Base-by-base conservation (phyloP, 2,329 filamentous ascomycete genomes). In the Diaporthe sp. region DNA sequence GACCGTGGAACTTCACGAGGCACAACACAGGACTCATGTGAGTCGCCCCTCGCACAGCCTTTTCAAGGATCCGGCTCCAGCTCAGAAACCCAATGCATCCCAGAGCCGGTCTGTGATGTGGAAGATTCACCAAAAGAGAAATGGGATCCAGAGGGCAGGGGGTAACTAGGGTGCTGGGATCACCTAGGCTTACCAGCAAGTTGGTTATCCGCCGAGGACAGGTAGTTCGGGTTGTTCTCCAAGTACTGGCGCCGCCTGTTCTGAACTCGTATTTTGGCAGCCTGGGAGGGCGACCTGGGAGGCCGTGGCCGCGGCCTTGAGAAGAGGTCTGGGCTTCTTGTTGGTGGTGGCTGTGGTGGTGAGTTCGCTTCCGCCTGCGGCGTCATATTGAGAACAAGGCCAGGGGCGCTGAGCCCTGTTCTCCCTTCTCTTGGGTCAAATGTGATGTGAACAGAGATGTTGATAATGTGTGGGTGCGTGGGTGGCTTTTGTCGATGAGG, bases 211-310 rank as follows among this genome's bases (percentile, higher is more conserved):
- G 85, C 77, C 25, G 82, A 87, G 44, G 83, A 78, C 81, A 96
- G 94, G 85, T 97, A 98, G 72, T 91, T 89, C 3, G 93, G 92
- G 81, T 96, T 90, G 6, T 90, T 86, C 76, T 93, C 90, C 34
- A 98, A 88, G 81, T 95, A 97, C 79, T 93, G 92, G 78, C 94
- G 93, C 19, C 95, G 90, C 69, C 95, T 89, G 84, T 97, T 97
- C 84, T 94, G 95, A 37, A 90, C 85, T 46, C 88, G 86, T 68
- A 95, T 89, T 65, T 86, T 86, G 5, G 84, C 85, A 6, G 81
- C 77, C 62, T 84, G 83, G 34, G 84, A 81, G 1, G 85, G 82
- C 0, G 88, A 86, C 75, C 82, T 86, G 1, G 84, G 83, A 0
- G 84, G 84, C 31, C 88, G 85, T 7, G 88, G 88, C 13, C 83